Evolutionary conservation across 2,329 filamentous ascomycete genomes (phyloP), one percentile per base, ranked within the genome.

Genomic region (Clonostachys solani): DNA sequence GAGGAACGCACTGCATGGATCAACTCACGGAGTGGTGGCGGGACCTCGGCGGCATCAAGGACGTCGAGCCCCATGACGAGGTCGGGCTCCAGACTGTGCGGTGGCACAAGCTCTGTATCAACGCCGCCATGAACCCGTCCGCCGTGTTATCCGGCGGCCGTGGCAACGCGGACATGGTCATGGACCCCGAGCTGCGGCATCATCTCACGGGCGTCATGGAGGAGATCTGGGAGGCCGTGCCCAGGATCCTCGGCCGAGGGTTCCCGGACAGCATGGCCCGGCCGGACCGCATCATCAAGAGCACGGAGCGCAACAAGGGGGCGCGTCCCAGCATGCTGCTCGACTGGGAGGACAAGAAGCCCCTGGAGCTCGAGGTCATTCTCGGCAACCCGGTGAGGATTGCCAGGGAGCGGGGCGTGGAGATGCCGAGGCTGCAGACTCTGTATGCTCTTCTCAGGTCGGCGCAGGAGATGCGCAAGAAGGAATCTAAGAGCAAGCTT

Each of bases 91-190:
- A 89, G 64, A 77, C 81, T 40, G 78, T 89, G 16, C 74, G 86
- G 19, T 89, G 86, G 86, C 85, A 89, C 64, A 89, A 89, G 64
- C 79, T 89, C 51, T 84, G 83, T 56, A 88, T 89, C 70, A 89
- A 89, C 62, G 83, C 84, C 0, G 80, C 83, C 45, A 86, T 89
- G 76, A 89, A 89, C 65, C 84, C 86, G 0, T 84, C 81, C 1
- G 81, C 84, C 3, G 84, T 89, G 8, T 73, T 89, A 1, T 80
- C 78, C 1, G 81, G 83, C 12, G 83, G 84, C 2, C 69, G 75
- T 3, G 77, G 80, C 46, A 89, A 89, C 58, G 76, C 81, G 42
- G 77, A 78, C 51, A 87, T 89, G 81, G 73, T 81, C 6, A 65
- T 67, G 12, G 84, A 89, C 54, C 62, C 77, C 0, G 84, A 88